Evolutionary conservation across 202 grass and related monocot genomes (phyloP).

Genomic region (Musa balbisiana): DNA sequence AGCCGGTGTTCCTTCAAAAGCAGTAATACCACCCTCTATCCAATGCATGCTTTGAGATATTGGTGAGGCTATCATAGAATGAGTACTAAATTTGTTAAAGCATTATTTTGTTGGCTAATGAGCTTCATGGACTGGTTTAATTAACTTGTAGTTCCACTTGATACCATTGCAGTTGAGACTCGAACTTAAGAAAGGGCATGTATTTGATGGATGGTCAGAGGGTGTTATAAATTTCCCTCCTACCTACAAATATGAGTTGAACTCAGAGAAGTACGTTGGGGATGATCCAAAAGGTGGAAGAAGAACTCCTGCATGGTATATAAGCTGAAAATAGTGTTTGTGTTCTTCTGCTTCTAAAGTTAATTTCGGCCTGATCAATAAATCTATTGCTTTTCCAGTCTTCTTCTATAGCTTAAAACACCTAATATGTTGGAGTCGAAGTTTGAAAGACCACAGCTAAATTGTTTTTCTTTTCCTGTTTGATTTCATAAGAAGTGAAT

Average conservation of each 20-base stretch:
- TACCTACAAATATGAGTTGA: conserved; percentile 89
- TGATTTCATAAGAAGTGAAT: too few relatives aligned
- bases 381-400: too few relatives aligned
- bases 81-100: background rate
- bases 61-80: too few relatives aligned
- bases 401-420: too few relatives aligned
- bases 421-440: too few relatives aligned
- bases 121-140: background rate
- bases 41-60: too few relatives aligned
- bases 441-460: too few relatives aligned
- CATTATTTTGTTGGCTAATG: background rate
- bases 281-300: conserved; percentile 60
- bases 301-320: conserved; percentile 93
- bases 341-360: background rate
- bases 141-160: background rate
- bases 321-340: background rate
- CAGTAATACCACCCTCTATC: too few relatives aligned
- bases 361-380: too few relatives aligned
- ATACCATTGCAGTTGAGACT: conserved; percentile 47
- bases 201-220: conserved; percentile 87
- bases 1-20: too few relatives aligned
- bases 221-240: conserved; percentile 74
- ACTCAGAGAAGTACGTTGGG: conserved; percentile 68
- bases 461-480: too few relatives aligned
- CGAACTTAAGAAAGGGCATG: conserved; percentile 65